Base-by-base conservation (phyloP, 306 rosid species). In the Prunus mume region DNA sequence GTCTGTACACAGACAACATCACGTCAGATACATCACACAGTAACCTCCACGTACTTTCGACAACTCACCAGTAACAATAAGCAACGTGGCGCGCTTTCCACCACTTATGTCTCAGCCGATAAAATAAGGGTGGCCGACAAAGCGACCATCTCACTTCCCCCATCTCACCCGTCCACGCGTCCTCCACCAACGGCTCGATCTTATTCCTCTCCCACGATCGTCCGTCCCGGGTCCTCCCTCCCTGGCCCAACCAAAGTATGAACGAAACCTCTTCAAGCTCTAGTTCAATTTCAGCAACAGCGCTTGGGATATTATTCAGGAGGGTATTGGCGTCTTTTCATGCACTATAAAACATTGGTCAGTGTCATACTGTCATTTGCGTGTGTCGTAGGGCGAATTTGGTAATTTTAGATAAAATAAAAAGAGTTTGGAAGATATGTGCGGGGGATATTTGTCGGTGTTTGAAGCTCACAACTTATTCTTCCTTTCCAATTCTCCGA, bases 111-210 rank as follows among this genome's bases (percentile, higher is more conserved):
- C 25, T 12, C 15, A 18, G 30, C 58, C 47, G 14, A 10, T 24
- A 28, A 41, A 38, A 57, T 18, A 24, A 75, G 79, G 76, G 77
- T 88, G 87, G 93, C 91, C 91, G 91, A 91, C 97, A 89, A 74
- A 45, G 51, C 72, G 84, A 80, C 85, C 54, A 81, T 27, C 80
- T 22, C 76, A 75, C 87, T 9, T 6, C 34, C 50, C 13, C 30
- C 13, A 24, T 67, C 78, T 68, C 81, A 12, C 52, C 80, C 84
- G 86, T 83, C 86, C 87, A 91, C 85, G 85, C 84, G 88, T 82
- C 76, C 19, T 1, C 6, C 22, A 7, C 56, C 50, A 13, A 65
- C 74, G 78, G 81, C 54, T 41, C 45, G 69, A 81, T 79, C 50
- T 28, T 1, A 63, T 17, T 28, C 22, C 25, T 15, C 22, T 69